Evolutionary conservation across 164 flowering plant genomes (phyloP).

Genomic region (Annona squamosa): DNA sequence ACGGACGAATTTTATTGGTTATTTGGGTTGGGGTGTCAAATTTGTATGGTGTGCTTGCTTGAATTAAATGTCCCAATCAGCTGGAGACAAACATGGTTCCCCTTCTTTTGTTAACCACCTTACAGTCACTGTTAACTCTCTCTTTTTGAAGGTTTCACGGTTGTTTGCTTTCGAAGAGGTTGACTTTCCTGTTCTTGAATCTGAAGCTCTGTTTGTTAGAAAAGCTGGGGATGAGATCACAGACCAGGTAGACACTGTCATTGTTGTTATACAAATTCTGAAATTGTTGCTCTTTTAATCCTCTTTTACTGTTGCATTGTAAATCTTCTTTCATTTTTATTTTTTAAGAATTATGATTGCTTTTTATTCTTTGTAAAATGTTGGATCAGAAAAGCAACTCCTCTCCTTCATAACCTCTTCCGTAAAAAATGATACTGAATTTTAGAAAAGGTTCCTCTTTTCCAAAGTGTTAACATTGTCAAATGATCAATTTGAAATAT

Average conservation of each 20-base stretch:
- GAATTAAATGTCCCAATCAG: background rate
- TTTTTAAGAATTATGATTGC: background rate
- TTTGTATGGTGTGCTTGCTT: background rate
- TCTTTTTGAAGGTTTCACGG: constrained; percentile 47
- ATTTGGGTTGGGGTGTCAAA: background rate
- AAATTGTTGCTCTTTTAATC: background rate
- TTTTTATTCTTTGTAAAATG: background rate
- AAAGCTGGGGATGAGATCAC: constrained; percentile 97
- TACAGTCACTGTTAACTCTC: background rate
- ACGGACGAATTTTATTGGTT: background rate
- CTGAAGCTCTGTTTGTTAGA: constrained; percentile 76
- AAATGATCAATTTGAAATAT: background rate
- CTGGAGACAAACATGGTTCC: background rate
- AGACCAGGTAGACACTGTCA: constrained; percentile 53
- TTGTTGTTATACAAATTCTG: background rate
- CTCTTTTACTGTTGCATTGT: background rate
- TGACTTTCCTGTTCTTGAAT: constrained; percentile 86
- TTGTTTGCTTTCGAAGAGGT: constrained; percentile 87
- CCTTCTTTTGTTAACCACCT: background rate
- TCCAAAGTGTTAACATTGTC: background rate
- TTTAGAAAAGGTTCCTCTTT: background rate
- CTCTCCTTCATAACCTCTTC: background rate
- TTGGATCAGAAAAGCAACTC: background rate
- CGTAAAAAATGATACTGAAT: background rate
- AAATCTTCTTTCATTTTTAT: background rate